Conservation (phyloP, 2,329 filamentous ascomycete species). For the Oidium heveae region DNA sequence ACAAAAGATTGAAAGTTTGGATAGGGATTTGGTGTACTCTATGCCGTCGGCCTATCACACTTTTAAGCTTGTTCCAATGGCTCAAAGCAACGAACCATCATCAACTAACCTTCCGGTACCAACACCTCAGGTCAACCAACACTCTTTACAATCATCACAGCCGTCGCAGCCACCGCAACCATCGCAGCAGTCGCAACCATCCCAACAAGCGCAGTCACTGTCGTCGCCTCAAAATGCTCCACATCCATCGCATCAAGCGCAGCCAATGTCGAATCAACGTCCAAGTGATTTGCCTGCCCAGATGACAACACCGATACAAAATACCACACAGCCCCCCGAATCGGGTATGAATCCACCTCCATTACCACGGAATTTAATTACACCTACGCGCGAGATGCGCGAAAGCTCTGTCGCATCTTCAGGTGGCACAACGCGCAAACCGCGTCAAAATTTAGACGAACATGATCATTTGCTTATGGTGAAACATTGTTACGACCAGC, state of each 20-base stretch:
- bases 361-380: slow-evolving; percentile 10
- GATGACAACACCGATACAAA: slow-evolving; percentile 5
- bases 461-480: slow-evolving; percentile 13
- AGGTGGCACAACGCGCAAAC: slow-evolving; percentile 12
- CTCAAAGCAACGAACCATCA: slow-evolving; percentile 8
- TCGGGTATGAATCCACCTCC: slow-evolving; percentile 13
- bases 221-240: neutral
- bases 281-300: slow-evolving; percentile 3
- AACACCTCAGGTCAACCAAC: neutral
- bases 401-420: slow-evolving; percentile 11
- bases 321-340: slow-evolving; percentile 8
- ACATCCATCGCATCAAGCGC: slow-evolving; percentile 3
- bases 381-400: slow-evolving; percentile 12
- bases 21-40: neutral
- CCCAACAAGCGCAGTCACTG: too few relatives aligned
- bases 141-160: neutral
- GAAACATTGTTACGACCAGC: slow-evolving; percentile 12
- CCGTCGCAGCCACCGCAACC: neutral
- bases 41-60: slow-evolving; percentile 12
- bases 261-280: slow-evolving; percentile 3
- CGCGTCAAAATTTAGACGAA: slow-evolving; percentile 14
- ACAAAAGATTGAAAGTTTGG: too few relatives aligned
- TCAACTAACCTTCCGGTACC: slow-evolving; percentile 11
- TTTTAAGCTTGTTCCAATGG: slow-evolving; percentile 13
- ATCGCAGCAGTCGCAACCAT: neutral